Evolutionary conservation across 73 alveolate species (phyloP).

Genomic region (Paramecium octaurelia): DNA sequence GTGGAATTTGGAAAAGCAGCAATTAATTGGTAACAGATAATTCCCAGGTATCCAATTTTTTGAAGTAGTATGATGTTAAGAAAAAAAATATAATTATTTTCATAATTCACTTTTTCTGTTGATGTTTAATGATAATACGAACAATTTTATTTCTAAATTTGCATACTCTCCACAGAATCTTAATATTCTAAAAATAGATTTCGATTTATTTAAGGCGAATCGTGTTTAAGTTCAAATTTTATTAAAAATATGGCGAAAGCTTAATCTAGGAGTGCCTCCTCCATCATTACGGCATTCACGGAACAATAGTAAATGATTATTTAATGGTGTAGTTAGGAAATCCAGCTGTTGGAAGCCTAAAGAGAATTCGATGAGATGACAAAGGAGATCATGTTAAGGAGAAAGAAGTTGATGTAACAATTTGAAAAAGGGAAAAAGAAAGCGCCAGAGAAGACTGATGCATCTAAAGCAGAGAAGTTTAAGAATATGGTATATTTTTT

Average conservation of each 20-base stretch:
- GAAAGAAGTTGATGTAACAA: background rate
- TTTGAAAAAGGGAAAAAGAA: background rate
- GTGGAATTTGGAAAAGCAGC: background rate
- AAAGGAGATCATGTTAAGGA: background rate
- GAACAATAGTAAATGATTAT: background rate
- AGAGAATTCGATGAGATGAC: slow-evolving; percentile 29
- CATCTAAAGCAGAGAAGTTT: slow-evolving; percentile 43
- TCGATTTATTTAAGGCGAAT: background rate
- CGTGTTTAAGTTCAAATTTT: background rate
- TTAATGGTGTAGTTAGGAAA: background rate
- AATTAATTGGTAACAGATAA: background rate
- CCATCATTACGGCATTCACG: background rate
- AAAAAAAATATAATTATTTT: no score
- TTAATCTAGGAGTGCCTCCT: background rate
- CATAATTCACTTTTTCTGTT: background rate
- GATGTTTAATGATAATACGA: background rate
- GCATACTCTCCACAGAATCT: background rate
- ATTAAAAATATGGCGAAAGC: background rate
- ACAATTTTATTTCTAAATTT: background rate
- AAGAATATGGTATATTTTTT: background rate
- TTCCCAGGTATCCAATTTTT: background rate
- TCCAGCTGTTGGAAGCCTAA: background rate
- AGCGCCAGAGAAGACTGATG: slow-evolving; percentile 3
- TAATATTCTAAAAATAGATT: background rate
- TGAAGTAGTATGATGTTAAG: background rate